phyloP scores from a whole-genome alignment of 768 basidiomycete species.

The Infundibulicybe gibba region DNA sequence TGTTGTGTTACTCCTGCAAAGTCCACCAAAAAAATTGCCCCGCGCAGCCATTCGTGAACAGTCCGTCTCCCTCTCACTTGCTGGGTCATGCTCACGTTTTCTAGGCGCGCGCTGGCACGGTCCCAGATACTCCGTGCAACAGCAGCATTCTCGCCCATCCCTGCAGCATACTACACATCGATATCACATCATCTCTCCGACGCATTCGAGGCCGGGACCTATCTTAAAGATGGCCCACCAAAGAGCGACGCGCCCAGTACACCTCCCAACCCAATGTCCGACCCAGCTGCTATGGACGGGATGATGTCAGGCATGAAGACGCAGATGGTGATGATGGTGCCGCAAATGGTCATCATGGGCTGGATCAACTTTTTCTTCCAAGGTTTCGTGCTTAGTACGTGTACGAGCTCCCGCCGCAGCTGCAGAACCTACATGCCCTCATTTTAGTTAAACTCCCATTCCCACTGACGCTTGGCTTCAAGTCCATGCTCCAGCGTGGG shows the following conservation, averaged over 20 bases:
- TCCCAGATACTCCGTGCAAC: constrained; percentile 84
- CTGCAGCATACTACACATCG: constrained; percentile 65
- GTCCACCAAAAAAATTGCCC: constrained; percentile 76
- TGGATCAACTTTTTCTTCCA: constrained; percentile 99
- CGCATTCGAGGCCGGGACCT: constrained; percentile 71
- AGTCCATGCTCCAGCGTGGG: constrained; percentile 95
- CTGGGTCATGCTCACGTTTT: constrained; percentile 1
- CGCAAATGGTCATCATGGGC: constrained; percentile 98
- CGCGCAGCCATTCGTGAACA: constrained; percentile 87
- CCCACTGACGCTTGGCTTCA: constrained; percentile 95
- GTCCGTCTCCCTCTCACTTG: constrained; percentile 43
- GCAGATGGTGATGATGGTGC: constrained; percentile 99
- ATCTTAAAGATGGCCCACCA: constrained; percentile 83
- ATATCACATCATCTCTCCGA: constrained; percentile 73
- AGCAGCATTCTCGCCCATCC: constrained; percentile 77
- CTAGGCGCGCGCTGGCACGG: constrained; percentile 73
- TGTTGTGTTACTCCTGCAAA: constrained; percentile 81
- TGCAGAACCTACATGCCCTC: not conserved
- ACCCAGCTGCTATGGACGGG: constrained; percentile 92
- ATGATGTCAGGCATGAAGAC: constrained; percentile 99
- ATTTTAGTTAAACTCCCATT: constrained; percentile 89
- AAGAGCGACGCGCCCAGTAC: constrained; percentile 53
- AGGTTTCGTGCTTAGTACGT: constrained; percentile 95
- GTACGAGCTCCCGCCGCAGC: not conserved
- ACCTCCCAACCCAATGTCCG: constrained; percentile 81